Base-by-base conservation (phyloP, 306 rosid genomes). In the Cucumis cinereus region DNA sequence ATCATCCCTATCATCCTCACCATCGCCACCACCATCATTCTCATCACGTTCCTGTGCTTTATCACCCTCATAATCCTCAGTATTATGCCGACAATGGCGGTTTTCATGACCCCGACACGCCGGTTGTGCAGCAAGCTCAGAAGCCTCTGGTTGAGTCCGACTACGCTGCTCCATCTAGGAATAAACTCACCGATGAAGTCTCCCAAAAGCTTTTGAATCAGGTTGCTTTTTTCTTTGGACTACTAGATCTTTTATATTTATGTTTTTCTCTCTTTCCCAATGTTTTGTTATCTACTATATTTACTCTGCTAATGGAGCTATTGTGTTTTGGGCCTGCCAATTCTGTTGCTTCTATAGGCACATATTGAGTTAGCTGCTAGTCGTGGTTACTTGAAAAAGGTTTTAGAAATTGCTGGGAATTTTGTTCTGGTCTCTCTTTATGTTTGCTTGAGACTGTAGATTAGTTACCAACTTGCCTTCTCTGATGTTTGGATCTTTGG, bases 161-260 rank as follows among this genome's bases (percentile, higher is more conserved):
- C 81, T 94, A 88, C 47, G 58, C 75, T 12, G 20, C 86, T 41
- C 71, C 86, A 61, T 82, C 84, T 71, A 90, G 89, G 77, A 66
- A 17, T 85, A 93, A 86, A 87, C 90, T 81, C 77, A 78, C 91
- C 28, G 98, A 89, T 56, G 97, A 93, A 26, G 79, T 91, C 53
- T 54, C 84, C 76, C 86, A 77, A 72, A 93, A 90, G 87, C 86
- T 93, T 81, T 77, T 91, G 86, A 93, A 93, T 82, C 98, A 93
- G 98, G 97, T 90, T 33, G 15, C 20, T 49, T 58, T 76, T 66
- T 76, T 10, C 33, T 73, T 20, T 22, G 56, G 22, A 28, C n/a
- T 40, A 28, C n/a, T 40, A 40, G 74, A 68, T 68, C 74, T 11
- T 43, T 4, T 36, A 52, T 73, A 28, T 30, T 74, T 74, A 33